Evolutionary conservation across 129 eudicot genomes (phyloP), one percentile per base, ranked within the genome.

Genomic region (Escallonia rubra): DNA sequence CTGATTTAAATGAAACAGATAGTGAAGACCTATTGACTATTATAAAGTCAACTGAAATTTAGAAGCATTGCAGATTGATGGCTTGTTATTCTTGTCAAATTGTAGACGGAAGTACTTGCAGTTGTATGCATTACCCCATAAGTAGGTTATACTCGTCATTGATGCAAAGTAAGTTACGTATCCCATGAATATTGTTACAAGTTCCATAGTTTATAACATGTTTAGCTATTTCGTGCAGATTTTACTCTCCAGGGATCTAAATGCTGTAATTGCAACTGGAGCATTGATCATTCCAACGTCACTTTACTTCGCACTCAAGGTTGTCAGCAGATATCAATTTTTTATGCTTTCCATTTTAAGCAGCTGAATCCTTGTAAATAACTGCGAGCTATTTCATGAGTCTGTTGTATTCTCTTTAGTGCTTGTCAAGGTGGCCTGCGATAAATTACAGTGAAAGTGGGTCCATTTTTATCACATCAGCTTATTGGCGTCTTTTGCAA

Each of bases 231-330:
- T 10, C 54, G 41, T 84, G 85, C 96, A 94, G 99, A 80, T 94
- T 61, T 78, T 94, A 71, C 84, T 94, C 67, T 80, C 97, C 9
- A 77, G 87, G 61, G 61, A 78, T 79, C 48, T 89, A 54, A 77
- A 66, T 74, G 85, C 87, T 70, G 81, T 79, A 44, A 73, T 90
- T 76, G 95, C 96, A 16, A 78, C 87, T 5, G 99, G 99, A 64
- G 99, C 96, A n/a, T 89, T 94, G 72, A 59, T 83, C 61, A 62
- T 94, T 70, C 99, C 99, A 34, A 79, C 87, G 7, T 74, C 96
- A 41, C 85, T 94, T 41, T 94, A 89, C 76, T 77, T 86, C 42
- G 57, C 82, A 40, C 90, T 87, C 54, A 82, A 94, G 99, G 99
- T 94, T 53, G 57, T 71, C n/a, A 34, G n/a, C 48, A 49, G 4